These are phyloP conservation scores for Thermomucor indicae-seudaticae DNA, from an alignment of 371 early-diverging fungal species.

Conservation along the genomic window DNA sequence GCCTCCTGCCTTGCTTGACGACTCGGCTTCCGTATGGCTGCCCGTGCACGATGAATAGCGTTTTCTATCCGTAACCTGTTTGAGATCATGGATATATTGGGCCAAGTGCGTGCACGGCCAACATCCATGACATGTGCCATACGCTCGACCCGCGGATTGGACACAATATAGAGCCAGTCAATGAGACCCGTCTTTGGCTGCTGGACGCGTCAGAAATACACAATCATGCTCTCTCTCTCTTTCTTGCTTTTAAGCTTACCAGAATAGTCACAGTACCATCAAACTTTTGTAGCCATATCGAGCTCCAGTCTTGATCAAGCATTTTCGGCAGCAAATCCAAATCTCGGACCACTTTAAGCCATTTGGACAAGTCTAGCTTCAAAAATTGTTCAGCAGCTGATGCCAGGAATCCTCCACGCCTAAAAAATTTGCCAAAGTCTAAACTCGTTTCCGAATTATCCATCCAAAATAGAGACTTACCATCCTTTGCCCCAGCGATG, in stretches of 20 bases:
- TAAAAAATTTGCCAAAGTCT: background rate
- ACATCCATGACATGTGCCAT: slow-evolving; percentile 52
- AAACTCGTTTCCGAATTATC: background rate
- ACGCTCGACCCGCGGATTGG: slow-evolving; percentile 66
- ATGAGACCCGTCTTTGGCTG: slow-evolving; percentile 57
- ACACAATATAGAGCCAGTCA: slow-evolving; percentile 68
- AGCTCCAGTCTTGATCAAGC: slow-evolving; percentile 76
- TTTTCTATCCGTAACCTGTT: slow-evolving; percentile 78
- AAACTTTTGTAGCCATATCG: slow-evolving; percentile 84
- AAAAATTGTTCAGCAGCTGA: slow-evolving; percentile 75
- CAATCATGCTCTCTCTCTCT: background rate
- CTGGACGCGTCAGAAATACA: background rate
- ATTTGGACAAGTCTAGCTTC: slow-evolving; percentile 84
- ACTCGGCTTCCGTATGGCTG: background rate
- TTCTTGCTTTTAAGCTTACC: slow-evolving; percentile 23
- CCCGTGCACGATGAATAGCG: slow-evolving; percentile 44
- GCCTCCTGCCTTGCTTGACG: background rate
- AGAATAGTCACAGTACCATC: slow-evolving; percentile 85
- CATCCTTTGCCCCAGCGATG: slow-evolving; percentile 57
- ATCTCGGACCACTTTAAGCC: slow-evolving; percentile 79
- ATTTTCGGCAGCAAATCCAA: slow-evolving; percentile 73
- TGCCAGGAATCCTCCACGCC: slow-evolving; percentile 89
- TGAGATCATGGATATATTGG: slow-evolving; percentile 76
- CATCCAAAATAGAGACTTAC: slow-evolving; percentile 17
- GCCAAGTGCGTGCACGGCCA: slow-evolving; percentile 73